Conservation (phyloP, 2,329 filamentous ascomycete genomes). For the Hawksworthiomyces lignivorus region DNA sequence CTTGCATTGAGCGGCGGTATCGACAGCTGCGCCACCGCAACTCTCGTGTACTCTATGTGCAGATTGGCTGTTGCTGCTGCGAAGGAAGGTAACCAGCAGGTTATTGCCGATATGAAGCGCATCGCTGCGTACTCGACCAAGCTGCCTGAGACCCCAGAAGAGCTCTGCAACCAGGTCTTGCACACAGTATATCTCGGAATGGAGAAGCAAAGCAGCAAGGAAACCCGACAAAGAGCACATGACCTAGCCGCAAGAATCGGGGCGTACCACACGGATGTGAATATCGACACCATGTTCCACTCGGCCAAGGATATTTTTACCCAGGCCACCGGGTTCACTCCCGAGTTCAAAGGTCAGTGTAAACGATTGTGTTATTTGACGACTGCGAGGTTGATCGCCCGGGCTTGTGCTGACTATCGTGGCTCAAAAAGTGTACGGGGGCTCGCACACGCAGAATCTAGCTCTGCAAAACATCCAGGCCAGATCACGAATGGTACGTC, state of each 20-base stretch:
- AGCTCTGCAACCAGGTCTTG: constrained; percentile 42
- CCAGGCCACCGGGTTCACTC: constrained; percentile 49
- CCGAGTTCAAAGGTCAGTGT: constrained; percentile 46
- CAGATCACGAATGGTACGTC: constrained; percentile 48
- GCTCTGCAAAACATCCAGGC: constrained; percentile 64
- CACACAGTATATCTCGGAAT: constrained; percentile 64
- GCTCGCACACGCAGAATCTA: too few species aligned
- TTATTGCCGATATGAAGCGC: constrained; percentile 30
- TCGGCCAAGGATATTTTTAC: constrained; percentile 54
- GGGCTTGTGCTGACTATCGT: too few species aligned
- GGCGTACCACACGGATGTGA: constrained; percentile 62
- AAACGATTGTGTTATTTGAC: too few species aligned
- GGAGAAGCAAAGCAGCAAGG: constrained; percentile 54
- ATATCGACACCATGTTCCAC: constrained; percentile 62
- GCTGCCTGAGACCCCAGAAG: constrained; percentile 48
- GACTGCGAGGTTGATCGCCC: too few species aligned
- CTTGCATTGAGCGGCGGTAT: constrained; percentile 52
- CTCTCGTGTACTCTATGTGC: constrained; percentile 43
- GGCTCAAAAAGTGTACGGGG: too few species aligned
- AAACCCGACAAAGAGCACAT: constrained; percentile 60
- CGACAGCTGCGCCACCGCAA: constrained; percentile 43
- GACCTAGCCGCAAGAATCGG: constrained; percentile 56
- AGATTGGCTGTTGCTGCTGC: constrained; percentile 47
- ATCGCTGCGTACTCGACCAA: constrained; percentile 23
- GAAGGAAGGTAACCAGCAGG: constrained; percentile 30